These are phyloP conservation scores for Clohesyomyces aquaticus DNA, from an alignment of 495 filamentous ascomycete species.

Conservation along the genomic window DNA sequence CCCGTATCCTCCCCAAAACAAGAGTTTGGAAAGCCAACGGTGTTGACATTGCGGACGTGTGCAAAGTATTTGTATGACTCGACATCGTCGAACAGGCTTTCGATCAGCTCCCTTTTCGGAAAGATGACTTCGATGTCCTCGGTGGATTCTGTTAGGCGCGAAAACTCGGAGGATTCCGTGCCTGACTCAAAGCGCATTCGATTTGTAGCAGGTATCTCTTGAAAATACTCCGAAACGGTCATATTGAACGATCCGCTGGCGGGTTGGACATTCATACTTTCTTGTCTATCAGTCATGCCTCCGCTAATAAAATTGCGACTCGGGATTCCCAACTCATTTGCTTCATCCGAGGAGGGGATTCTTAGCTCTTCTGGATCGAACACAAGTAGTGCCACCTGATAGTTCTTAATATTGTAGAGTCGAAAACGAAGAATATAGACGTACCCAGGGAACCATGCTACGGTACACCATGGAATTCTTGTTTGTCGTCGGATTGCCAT, in stretches of 20 bases:
- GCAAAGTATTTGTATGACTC: constrained; percentile 47
- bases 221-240: constrained; percentile 19
- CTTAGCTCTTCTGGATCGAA: background rate
- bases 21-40: constrained; percentile 44
- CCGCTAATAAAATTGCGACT: too few relatives aligned
- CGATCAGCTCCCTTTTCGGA: background rate
- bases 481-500: background rate
- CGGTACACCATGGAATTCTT: constrained; percentile 1
- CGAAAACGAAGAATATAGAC: too few relatives aligned
- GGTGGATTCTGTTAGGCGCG: background rate
- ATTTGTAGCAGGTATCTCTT: too few relatives aligned
- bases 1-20: constrained; percentile 42
- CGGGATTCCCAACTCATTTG: background rate
- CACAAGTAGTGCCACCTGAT: background rate
- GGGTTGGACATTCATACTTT: constrained; percentile 2
- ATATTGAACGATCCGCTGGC: constrained; percentile 5
- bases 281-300: background rate
- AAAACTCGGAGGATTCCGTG: too few relatives aligned
- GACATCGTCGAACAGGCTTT: constrained; percentile 28
- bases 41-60: constrained; percentile 53
- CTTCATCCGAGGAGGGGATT: background rate
- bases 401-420: background rate
- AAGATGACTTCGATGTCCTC: constrained; percentile 1
- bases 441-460: background rate
- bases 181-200: too few relatives aligned